A percentile compares a stretch with the other conserved stretches of the same genome.
Conservation (phyloP, 1,139 yeast genomes). For the Hyphopichia pseudoburtonii region DNA sequence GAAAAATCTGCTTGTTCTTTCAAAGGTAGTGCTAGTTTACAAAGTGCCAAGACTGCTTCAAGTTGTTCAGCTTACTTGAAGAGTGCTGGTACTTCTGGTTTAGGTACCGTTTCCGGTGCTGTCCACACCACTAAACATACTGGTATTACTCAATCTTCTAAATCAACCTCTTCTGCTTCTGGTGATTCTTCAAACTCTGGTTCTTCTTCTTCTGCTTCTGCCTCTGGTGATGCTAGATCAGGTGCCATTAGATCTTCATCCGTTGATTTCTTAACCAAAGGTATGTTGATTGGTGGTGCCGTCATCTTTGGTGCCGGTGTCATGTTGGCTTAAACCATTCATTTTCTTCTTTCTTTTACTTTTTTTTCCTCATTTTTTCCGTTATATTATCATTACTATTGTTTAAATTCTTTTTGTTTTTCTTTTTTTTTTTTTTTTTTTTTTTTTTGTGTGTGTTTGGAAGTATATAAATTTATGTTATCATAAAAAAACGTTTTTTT, state of each 20-base stretch:
- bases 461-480: no score
- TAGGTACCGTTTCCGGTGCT: slow-evolving; percentile 36
- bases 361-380: no score
- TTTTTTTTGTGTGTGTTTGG: no score
- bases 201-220: slow-evolving; percentile 19
- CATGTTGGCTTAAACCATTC: no score
- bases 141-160: slow-evolving; percentile 25
- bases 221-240: slow-evolving; percentile 17
- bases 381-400: no score
- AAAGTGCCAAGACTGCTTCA: slow-evolving; percentile 47
- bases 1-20: slow-evolving; percentile 39
- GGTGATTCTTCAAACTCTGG: slow-evolving; percentile 21
- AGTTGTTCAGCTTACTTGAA: slow-evolving; percentile 46
- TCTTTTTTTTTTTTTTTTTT: no score
- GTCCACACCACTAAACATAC: slow-evolving; percentile 24
- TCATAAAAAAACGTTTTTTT: no score
- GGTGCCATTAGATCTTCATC: slow-evolving; percentile 9
- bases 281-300: slow-evolving; percentile 23
- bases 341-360: no score
- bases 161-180: slow-evolving; percentile 20
- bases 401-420: neutral
- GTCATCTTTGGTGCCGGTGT: slow-evolving; percentile 21
- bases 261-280: slow-evolving; percentile 16
- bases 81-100: slow-evolving; percentile 42
- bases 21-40: slow-evolving; percentile 39